Evolutionary conservation across 192 early-diverging fungal genomes (phyloP), one percentile per base, ranked within the genome.

Genomic region (Podila minutissima): DNA sequence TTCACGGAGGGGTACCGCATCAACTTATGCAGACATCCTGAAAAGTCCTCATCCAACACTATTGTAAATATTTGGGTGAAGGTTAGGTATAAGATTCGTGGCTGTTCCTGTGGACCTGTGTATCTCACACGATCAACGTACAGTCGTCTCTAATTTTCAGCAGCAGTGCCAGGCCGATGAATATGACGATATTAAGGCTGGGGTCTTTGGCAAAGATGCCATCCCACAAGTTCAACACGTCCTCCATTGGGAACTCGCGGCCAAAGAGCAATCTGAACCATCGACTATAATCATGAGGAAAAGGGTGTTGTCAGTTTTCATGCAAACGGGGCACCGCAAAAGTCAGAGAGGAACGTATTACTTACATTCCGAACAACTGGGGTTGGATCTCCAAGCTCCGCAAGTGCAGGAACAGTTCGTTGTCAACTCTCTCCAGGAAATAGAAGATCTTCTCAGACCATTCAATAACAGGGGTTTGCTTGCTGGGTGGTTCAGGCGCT

Each of bases 241-340:
- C 82, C 7, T 88, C 73, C 26, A 97, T 86, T 5, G 88, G 64
- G 55, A 99, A 93, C 82, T 99, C 97, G 33, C 97, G 84, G 17
- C 94, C 92, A 88, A 97, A 99, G 12, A 99, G 87, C 37, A 99
- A 83, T 41, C 97, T 88, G 59, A 97, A 85, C 97, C 97, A 99
- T 20, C 97, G 92, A 63, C 92, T 79, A 72, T 19, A 51, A 32
- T 15, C 24, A 20, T 12, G 28, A 33, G 13, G 8, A 31, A 20
- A 20, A 62, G 1, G 32, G 60, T 28, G 8, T 11, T 92, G 53
- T 41, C 59, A 51, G 48, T 61, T 32, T 61, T 22, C 24, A 61
- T 58, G 7, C 29, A 28, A 31, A 1, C 22, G 10, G 35, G 37
- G 15, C 4, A 20, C 31, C n/a, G 12, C n/a, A 38, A 22, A 15